Conservation (phyloP, 2,329 filamentous ascomycete genomes). For the Pseudocercospora crystallina region DNA sequence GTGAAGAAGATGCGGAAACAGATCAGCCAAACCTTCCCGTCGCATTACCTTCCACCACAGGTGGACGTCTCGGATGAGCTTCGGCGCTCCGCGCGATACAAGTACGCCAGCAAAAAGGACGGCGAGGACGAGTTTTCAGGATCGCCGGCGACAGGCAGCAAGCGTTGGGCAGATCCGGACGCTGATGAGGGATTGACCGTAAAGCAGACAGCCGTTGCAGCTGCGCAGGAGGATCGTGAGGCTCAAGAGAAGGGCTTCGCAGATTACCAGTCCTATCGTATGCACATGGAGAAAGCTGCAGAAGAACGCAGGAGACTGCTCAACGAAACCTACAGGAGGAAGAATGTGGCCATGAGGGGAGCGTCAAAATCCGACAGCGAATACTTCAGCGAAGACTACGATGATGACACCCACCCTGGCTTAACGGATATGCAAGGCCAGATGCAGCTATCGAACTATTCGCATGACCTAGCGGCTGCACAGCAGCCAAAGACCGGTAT, state of each 20-base stretch:
- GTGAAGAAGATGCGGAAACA: conserved; percentile 51
- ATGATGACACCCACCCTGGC: conserved; percentile 3
- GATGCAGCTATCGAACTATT: conserved; percentile 25
- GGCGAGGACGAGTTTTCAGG: not conserved
- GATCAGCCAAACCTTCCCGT: conserved; percentile 48
- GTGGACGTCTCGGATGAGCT: conserved; percentile 39
- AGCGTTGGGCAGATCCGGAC: no score
- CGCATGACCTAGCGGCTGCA: conserved; percentile 19
- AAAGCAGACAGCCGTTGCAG: conserved; percentile 12
- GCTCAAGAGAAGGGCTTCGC: conserved; percentile 13
- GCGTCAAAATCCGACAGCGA: conserved; percentile 2
- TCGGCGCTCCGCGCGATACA: conserved; percentile 10
- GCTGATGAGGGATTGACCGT: conserved; percentile 8
- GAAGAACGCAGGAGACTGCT: conserved; percentile 3
- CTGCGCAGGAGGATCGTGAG: conserved; percentile 10
- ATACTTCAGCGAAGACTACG: conserved; percentile 2
- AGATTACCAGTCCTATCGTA: conserved; percentile 8
- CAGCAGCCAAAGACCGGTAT: not conserved
- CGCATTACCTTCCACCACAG: conserved; percentile 46
- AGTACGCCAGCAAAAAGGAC: conserved; percentile 7
- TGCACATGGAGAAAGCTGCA: conserved; percentile 6
- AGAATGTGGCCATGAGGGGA: not conserved
- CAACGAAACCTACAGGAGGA: not conserved
- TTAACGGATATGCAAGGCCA: conserved; percentile 13
- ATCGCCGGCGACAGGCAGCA: not conserved